These are phyloP conservation scores for Fusarium sp. DNA, from an alignment of 2,329 filamentous ascomycete species.

Conservation along the genomic window DNA sequence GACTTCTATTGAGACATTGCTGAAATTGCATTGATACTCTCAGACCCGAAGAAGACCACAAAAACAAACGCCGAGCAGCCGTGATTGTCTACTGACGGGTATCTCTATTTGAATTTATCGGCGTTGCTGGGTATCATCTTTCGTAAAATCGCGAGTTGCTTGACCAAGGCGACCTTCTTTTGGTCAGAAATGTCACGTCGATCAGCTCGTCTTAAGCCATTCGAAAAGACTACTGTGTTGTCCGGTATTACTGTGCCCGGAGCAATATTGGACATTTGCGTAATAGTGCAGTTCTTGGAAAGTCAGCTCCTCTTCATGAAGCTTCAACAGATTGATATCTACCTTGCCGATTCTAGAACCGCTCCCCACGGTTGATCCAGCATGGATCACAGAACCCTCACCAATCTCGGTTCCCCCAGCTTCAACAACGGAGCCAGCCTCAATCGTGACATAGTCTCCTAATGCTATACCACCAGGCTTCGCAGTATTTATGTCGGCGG, in stretches of 20 bases:
- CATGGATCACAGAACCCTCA: slow-evolving; percentile 69
- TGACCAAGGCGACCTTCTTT: slow-evolving; percentile 71
- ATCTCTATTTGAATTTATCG: slow-evolving; percentile 57
- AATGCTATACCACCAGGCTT: slow-evolving; percentile 63
- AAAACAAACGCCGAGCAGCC: background rate
- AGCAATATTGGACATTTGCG: slow-evolving; percentile 68
- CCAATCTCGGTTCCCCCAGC: slow-evolving; percentile 70
- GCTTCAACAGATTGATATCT: slow-evolving; percentile 33
- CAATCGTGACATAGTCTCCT: slow-evolving; percentile 70
- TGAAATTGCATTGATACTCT: background rate
- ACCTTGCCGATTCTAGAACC: slow-evolving; percentile 73
- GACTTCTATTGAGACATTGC: background rate
- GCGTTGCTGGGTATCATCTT: slow-evolving; percentile 74
- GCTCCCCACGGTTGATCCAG: slow-evolving; percentile 67
- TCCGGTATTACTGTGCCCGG: slow-evolving; percentile 71
- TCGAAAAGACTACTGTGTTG: slow-evolving; percentile 75
- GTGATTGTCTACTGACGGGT: slow-evolving; percentile 8
- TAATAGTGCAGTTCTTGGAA: slow-evolving; percentile 74
- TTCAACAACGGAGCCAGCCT: slow-evolving; percentile 70
- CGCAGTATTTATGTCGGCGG: slow-evolving; percentile 42
- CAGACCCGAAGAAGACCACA: background rate
- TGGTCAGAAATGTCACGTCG: slow-evolving; percentile 70
- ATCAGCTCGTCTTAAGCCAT: slow-evolving; percentile 68
- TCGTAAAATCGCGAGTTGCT: slow-evolving; percentile 74
- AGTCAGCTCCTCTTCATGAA: slow-evolving; percentile 30